Base-by-base conservation (phyloP, 331 rosid species). In the Prunus yedoensis region DNA sequence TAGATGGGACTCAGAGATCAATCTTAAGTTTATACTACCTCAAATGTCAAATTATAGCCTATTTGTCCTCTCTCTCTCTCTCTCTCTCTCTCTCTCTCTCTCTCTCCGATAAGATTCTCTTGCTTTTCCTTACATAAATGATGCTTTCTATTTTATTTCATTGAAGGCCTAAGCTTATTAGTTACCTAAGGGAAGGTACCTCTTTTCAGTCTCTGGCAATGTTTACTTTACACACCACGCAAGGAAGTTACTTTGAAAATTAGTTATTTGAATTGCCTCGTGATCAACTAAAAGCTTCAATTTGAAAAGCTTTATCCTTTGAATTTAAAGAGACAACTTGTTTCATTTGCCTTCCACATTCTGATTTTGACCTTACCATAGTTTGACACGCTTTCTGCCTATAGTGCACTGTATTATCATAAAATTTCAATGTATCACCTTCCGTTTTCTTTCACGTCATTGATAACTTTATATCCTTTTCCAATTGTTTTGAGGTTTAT, bases 331-430 rank as follows among this genome's bases (percentile, higher is more conserved):
- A 54, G 23, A 35, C 13, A 46, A 51, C 35, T 70, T 43, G 18
- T 73, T 41, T 57, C 14, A 79, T 7, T 21, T 20, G 54, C 38
- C 18, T 27, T 32, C 21, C 4, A 35, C 32, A 46, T 66, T 38
- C 23, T 41, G 46, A 27, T 27, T 11, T 28, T 76, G 18, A 49
- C 73, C 58, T 68, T 47, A 35, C 38, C 18, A 12, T 43, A 27
- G 46, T 38, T 52, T 17, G 25, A 25, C 46, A 32, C 16, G 21
- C 56, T 64, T 77, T 63, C 80, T 76, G 20, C 59, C 18, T 14
- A 21, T 21, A 21, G 21, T 21, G 21, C 21, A 21, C 21, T 21
- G 21, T 21, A 21, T 21, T 20, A 20, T 4, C 3, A 10, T 38
- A 35, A 63, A 71, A 52, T 63, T 8, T 41, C 49, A 13, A 7